phyloP scores from a whole-genome alignment of 192 early-diverging fungal species.

The Gryganskiella cystojenkinii region DNA sequence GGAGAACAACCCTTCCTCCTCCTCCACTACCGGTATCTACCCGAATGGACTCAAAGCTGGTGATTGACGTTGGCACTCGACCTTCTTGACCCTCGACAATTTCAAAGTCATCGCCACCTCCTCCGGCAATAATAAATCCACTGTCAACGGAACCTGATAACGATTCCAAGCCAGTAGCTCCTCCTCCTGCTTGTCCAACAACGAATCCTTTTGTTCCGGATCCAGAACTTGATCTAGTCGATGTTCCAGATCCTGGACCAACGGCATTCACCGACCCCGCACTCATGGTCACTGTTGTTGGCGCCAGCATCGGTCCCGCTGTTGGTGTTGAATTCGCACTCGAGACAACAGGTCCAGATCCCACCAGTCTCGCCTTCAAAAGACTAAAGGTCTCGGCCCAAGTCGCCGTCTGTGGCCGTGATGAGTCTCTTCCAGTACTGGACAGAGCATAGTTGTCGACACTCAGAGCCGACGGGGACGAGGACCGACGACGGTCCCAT shows the following conservation, averaged over 20 bases:
- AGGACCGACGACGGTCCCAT: neutral
- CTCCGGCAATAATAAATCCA: no score
- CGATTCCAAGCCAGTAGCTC: no score
- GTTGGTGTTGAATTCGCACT: neutral
- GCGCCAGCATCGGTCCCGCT: no score
- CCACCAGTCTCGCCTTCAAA: constrained; percentile 24
- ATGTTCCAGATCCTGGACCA: neutral
- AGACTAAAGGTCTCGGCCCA: constrained; percentile 44
- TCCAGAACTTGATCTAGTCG: no score
- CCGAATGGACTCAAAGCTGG: no score
- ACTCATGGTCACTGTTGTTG: no score
- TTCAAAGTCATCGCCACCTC: no score
- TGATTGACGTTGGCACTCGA: neutral
- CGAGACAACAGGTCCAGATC: neutral
- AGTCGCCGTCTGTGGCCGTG: constrained; percentile 35
- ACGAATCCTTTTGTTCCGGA: no score
- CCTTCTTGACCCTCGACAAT: neutral
- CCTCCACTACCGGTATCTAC: no score
- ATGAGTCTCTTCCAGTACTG: neutral
- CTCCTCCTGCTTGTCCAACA: no score
- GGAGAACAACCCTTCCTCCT: neutral
- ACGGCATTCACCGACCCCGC: neutral
- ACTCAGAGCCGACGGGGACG: constrained; percentile 21
- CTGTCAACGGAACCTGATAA: no score
- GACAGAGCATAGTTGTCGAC: constrained; percentile 24